Evolutionary conservation across 805 yeast species (phyloP).

Genomic region (Candida pseudoglaebosa): DNA sequence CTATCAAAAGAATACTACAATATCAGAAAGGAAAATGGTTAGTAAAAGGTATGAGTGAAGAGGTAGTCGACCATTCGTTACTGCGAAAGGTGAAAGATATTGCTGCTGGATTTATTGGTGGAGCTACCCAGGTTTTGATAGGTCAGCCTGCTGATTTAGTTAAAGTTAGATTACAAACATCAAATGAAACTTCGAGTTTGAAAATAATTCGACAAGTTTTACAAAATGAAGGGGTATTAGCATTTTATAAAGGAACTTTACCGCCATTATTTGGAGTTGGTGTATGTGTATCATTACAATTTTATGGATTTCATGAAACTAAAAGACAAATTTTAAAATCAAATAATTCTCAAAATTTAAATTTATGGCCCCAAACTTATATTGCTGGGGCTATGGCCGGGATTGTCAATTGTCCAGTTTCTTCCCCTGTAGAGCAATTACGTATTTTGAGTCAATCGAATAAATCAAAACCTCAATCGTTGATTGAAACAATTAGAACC

Average conservation of each 20-base stretch:
- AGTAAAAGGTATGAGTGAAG: slow-evolving; percentile 3
- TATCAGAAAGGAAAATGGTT: neutral
- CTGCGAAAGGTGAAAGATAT: slow-evolving; percentile 38
- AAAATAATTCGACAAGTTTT: slow-evolving; percentile 33
- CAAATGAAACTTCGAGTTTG: slow-evolving; percentile 25
- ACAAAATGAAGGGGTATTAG: slow-evolving; percentile 37
- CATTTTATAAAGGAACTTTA: slow-evolving; percentile 44
- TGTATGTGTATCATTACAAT: slow-evolving; percentile 65
- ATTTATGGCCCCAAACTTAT: slow-evolving; percentile 54
- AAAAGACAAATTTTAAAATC: slow-evolving; percentile 49
- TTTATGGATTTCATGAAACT: slow-evolving; percentile 68
- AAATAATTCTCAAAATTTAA: slow-evolving; percentile 28
- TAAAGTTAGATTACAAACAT: slow-evolving; percentile 40
- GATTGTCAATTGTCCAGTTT: slow-evolving; percentile 56
- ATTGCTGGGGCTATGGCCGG: slow-evolving; percentile 66
- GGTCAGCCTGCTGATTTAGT: slow-evolving; percentile 47
- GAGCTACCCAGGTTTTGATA: slow-evolving; percentile 44
- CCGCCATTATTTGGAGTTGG: slow-evolving; percentile 47
- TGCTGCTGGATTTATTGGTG: slow-evolving; percentile 44
- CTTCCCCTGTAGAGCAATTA: slow-evolving; percentile 65
- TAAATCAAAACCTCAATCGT: slow-evolving; percentile 14
- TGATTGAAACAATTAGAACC: slow-evolving; percentile 34
- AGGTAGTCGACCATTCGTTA: slow-evolving; percentile 29
- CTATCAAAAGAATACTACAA: neutral
- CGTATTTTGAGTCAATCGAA: slow-evolving; percentile 60